phyloP scores from a whole-genome alignment of 2,329 filamentous ascomycete species.

The Diaporthe helianthi region DNA sequence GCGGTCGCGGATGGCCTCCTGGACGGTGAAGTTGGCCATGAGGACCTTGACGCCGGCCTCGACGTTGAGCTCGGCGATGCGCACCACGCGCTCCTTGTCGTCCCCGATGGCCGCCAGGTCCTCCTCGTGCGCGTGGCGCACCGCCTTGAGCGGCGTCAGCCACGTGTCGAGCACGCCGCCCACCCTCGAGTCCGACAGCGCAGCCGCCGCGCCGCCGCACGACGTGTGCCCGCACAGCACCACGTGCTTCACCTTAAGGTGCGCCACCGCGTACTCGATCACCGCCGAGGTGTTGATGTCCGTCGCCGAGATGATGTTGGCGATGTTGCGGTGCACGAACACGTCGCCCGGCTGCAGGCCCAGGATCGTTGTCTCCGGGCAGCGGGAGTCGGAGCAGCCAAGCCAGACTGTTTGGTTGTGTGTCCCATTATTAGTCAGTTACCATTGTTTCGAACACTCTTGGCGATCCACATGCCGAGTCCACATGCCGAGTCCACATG shows the following conservation, averaged over 20 bases:
- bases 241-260: slow-evolving; percentile 75
- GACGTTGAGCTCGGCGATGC: slow-evolving; percentile 81
- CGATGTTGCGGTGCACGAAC: slow-evolving; percentile 91
- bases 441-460: slow-evolving; percentile 11
- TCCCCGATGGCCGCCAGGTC: slow-evolving; percentile 64
- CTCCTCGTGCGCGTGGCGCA: slow-evolving; percentile 54
- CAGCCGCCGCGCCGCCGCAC: slow-evolving; percentile 72
- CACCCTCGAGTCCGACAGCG: slow-evolving; percentile 54
- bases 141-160: slow-evolving; percentile 57
- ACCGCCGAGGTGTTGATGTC: slow-evolving; percentile 79
- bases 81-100: slow-evolving; percentile 60
- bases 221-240: slow-evolving; percentile 73
- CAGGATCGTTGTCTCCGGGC: slow-evolving; percentile 83
- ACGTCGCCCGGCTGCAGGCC: slow-evolving; percentile 82
- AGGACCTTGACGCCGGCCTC: slow-evolving; percentile 71
- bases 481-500: no score
- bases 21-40: slow-evolving; percentile 71
- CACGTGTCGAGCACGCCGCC: slow-evolving; percentile 63
- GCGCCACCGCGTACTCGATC: slow-evolving; percentile 78
- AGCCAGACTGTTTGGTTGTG: slow-evolving; percentile 70
- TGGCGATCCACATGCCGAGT: not conserved
- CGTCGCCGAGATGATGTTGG: slow-evolving; percentile 77
- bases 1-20: slow-evolving; percentile 73
- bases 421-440: slow-evolving; percentile 15
- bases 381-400: slow-evolving; percentile 85